Evolutionary conservation across 2,329 filamentous ascomycete species (phyloP).

Genomic region (Clarireedia hainanense): DNA sequence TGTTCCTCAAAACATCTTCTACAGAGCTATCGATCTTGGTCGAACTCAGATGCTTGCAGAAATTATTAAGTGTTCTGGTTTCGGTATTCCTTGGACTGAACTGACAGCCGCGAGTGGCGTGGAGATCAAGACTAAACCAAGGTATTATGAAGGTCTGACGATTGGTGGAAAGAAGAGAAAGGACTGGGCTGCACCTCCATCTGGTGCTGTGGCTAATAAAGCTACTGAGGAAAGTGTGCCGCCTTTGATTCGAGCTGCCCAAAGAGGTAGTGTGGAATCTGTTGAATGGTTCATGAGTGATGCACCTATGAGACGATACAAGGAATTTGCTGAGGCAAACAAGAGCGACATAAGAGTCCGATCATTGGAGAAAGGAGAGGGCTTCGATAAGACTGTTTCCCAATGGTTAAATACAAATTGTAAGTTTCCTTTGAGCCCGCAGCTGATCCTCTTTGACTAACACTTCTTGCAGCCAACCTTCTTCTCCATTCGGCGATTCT

Average conservation of each 20-base stretch:
- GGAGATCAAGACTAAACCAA: constrained; percentile 54
- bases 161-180: constrained; percentile 66
- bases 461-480: constrained; percentile 42
- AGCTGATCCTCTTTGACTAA: constrained; percentile 12
- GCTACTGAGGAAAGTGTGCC: constrained; percentile 39
- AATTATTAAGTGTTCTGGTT: constrained; percentile 58
- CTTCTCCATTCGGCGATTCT: constrained; percentile 60
- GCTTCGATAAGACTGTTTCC: constrained; percentile 54
- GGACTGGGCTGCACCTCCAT: constrained; percentile 67
- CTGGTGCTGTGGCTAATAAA: constrained; percentile 36
- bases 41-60: constrained; percentile 51
- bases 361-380: constrained; percentile 51
- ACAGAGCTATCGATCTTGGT: constrained; percentile 37
- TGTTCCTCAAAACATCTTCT: constrained; percentile 32
- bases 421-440: constrained; percentile 31
- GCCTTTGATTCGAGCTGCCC: constrained; percentile 53
- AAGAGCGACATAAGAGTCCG: constrained; percentile 54
- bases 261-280: constrained; percentile 50
- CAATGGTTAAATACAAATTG: constrained; percentile 55
- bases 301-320: constrained; percentile 58
- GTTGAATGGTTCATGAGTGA: constrained; percentile 75
- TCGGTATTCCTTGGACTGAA: constrained; percentile 60
- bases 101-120: constrained; percentile 59
- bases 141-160: constrained; percentile 68
- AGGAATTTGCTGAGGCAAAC: constrained; percentile 57